Base-by-base conservation (phyloP, 805 yeast genomes). In the Lipomyces lipofer region DNA sequence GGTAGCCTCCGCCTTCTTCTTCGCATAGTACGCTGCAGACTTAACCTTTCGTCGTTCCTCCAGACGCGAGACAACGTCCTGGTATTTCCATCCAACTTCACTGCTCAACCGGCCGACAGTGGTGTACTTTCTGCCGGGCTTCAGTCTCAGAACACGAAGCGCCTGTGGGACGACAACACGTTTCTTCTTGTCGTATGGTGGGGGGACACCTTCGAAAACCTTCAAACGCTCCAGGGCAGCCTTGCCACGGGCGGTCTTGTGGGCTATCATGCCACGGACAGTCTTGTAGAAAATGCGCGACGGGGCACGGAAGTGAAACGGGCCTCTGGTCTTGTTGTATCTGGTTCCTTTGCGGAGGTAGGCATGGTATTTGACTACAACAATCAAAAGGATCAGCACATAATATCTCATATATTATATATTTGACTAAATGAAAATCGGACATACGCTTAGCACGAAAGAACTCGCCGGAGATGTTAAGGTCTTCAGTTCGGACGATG, bases 261-360 rank as follows among this genome's bases (percentile, higher is more conserved):
- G 98, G 76, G 97, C 82, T 73, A 94, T 81, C 99, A 94, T 94
- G 82, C 99, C 99, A 77, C 96, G 88, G 77, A 94, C 79, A 74
- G 99, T 97, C 87, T 94, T 94, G 95, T 91, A 91, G 81, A 94
- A 90, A 80, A 94, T 92, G 82, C 98, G 90, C 65, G 98, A 91
- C 78, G 99, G 99, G 65, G 99, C 99, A 82, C 98, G 94, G 96
- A 94, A 94, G 79, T 94, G 99, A 97, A 92, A 94, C 74, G 98
- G 98, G 83, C 99, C 99, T 78, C 90, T 86, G 73, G 83, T 86
- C 83, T 90, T 90, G 96, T 94, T 94, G 91, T 78, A 94, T 82
- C 96, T 87, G 75, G 99, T 91, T 72, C 95, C 88, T 86, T 94
- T 94, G 86, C 99, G 91, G 80, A 94, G 86, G 90, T 91, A 94